phyloP scores from a whole-genome alignment of 2,329 filamentous ascomycete genomes.

The Microcyclospora pomicola region DNA sequence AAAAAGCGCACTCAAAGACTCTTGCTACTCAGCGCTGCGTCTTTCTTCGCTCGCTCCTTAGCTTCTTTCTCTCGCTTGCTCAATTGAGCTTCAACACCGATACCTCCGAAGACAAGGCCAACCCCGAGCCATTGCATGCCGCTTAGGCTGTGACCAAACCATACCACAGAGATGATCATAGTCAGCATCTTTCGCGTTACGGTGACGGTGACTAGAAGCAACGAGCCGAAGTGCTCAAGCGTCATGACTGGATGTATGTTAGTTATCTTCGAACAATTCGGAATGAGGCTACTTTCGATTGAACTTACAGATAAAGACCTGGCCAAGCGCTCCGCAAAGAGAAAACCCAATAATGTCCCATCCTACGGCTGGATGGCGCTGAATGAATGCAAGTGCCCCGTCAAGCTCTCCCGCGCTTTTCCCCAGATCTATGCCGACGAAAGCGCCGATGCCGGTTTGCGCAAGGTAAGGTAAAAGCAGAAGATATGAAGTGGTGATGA shows the following conservation, averaged over 20 bases:
- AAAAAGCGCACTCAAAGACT: too few relatives aligned
- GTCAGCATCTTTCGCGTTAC: slow-evolving; percentile 98
- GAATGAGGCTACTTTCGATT: not conserved
- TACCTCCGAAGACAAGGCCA: slow-evolving; percentile 82
- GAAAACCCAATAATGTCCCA: slow-evolving; percentile 83
- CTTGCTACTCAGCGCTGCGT: not conserved
- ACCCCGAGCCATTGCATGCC: slow-evolving; percentile 92
- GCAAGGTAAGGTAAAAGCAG: slow-evolving; percentile 68
- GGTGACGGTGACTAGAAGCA: slow-evolving; percentile 88
- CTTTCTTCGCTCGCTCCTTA: slow-evolving; percentile 52
- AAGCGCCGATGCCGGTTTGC: slow-evolving; percentile 34
- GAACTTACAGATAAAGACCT: slow-evolving; percentile 70
- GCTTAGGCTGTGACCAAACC: slow-evolving; percentile 78
- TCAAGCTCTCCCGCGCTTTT: slow-evolving; percentile 59
- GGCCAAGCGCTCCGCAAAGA: slow-evolving; percentile 78
- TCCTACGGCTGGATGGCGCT: slow-evolving; percentile 64
- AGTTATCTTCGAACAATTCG: not conserved
- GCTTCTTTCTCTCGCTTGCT: slow-evolving; percentile 68
- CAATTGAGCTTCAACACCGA: slow-evolving; percentile 78
- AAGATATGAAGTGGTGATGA: slow-evolving; percentile 64
- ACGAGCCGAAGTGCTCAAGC: slow-evolving; percentile 76
- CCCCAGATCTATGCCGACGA: slow-evolving; percentile 26
- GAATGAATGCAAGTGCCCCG: slow-evolving; percentile 69
- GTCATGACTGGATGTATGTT: slow-evolving; percentile 35
- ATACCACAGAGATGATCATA: slow-evolving; percentile 91